Base-by-base conservation (phyloP, 2,329 filamentous ascomycete genomes). In the Hymenoscyphus fructigenus region DNA sequence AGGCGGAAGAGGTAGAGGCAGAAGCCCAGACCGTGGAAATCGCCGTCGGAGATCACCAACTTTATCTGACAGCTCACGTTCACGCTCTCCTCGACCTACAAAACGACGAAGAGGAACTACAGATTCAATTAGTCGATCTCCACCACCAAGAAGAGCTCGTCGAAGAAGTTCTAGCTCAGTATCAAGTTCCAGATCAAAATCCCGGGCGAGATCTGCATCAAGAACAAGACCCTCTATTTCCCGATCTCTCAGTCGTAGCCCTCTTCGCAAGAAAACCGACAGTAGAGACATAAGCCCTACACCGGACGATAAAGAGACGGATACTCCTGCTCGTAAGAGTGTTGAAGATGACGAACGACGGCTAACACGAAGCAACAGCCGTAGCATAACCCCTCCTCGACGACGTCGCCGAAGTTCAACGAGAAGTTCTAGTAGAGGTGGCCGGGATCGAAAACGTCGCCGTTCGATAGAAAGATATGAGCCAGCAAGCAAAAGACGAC, bases 401-500 rank as follows among this genome's bases (percentile, higher is more conserved):
- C 71, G 69, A 58, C 71, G 71, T 57, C 70, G 71, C 50, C 70
- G 72, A 59, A 71, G 67, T 65, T 65, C 64, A 36, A 70, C 68
- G 29, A 68, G 70, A 69, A 73, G 69, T 61, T 65, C 65, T n/a
- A 75, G 70, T 50, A 68, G 66, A 61, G 72, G 67, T 59, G 67
- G 68, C 58, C 72, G 68, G 62, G 71, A 74, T 61, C 66, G 70
- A 32, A 76, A 76, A 60, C 70, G 74, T 59, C 73, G 74, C 41
- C 70, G 71, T 23, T 77, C 76, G 28, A 67, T 76, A 60, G 68
- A 76, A 65, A 70, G 75, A 67, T 77, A 76, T 69, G 74, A 74
- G 57, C 72, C 73, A 36, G 68, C 70, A 68, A 76, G 71, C 68
- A 77, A 77, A 68, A 81, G 79, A 69, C 82, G 81, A 75, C 79